Conservation (phyloP, 805 yeast species). For the Citeromyces matritensis region DNA sequence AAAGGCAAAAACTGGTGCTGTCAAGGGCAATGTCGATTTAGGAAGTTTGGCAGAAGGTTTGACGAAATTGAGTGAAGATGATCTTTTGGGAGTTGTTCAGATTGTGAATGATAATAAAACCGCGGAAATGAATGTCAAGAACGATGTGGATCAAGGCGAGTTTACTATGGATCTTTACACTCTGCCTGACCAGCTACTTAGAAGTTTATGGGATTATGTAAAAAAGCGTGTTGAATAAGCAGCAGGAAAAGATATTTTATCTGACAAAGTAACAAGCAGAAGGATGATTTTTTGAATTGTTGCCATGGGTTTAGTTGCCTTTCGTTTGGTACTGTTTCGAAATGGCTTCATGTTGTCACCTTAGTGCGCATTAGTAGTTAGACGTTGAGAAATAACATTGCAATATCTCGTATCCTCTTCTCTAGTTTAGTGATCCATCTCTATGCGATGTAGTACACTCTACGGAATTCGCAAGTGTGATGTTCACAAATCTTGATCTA, state of each 20-base stretch:
- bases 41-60: constrained; percentile 85
- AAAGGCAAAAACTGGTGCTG: constrained; percentile 28
- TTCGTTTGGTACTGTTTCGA: no score
- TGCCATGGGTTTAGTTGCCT: no score
- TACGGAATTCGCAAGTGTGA: no score
- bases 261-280: no score
- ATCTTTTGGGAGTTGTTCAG: constrained; percentile 85
- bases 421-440: no score
- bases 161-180: constrained; percentile 93
- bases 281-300: no score
- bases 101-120: constrained; percentile 96
- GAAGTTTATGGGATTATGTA: constrained; percentile 91
- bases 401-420: no score
- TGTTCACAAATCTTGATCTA: no score
- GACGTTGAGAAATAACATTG: no score
- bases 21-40: constrained; percentile 69
- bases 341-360: no score
- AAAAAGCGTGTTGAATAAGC: constrained; percentile 36
- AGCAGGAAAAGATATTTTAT: neutral
- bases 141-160: constrained; percentile 94
- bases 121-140: constrained; percentile 87
- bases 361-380: no score
- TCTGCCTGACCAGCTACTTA: constrained; percentile 78
- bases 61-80: constrained; percentile 83
- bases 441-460: no score